A percentile compares a stretch with the other conserved stretches of the same genome.
phyloP scores from a whole-genome alignment of 768 basidiomycete species.

The Trametopsis cervina region DNA sequence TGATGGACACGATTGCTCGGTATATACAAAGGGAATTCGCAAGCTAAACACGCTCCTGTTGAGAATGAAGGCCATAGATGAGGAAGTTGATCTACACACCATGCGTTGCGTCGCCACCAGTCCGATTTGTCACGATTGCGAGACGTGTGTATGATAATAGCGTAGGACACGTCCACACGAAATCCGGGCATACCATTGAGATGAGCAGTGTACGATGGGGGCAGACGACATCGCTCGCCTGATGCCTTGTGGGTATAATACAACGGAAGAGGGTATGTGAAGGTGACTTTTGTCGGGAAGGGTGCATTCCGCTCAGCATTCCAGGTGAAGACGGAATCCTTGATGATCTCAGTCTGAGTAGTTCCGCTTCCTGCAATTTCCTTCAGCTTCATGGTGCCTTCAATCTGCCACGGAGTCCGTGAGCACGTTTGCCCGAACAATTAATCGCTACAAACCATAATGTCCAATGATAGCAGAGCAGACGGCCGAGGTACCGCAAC shows the following conservation, averaged over 20 bases:
- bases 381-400: slow-evolving; percentile 21
- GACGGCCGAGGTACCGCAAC: slow-evolving; percentile 16
- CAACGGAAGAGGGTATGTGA: slow-evolving; percentile 19
- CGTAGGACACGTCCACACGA: slow-evolving; percentile 18
- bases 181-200: slow-evolving; percentile 20
- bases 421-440: background rate
- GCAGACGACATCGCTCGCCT: slow-evolving; percentile 14
- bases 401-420: slow-evolving; percentile 15
- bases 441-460: slow-evolving; percentile 11
- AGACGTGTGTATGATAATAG: slow-evolving; percentile 16
- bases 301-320: slow-evolving; percentile 10
- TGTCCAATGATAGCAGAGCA: slow-evolving; percentile 16
- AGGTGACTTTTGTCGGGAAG: slow-evolving; percentile 18
- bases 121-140: slow-evolving; percentile 13
- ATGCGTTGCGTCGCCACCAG: slow-evolving; percentile 16
- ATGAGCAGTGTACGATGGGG: slow-evolving; percentile 18
- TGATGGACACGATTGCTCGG: slow-evolving; percentile 16
- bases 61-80: background rate
- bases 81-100: slow-evolving; percentile 8
- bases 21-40: slow-evolving; percentile 17
- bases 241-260: slow-evolving; percentile 12
- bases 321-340: slow-evolving; percentile 19
- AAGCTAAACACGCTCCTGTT: slow-evolving; percentile 7
- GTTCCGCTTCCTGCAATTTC: slow-evolving; percentile 22
- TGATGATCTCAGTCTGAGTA: slow-evolving; percentile 9